These are phyloP conservation scores for Raphanus hybrid DNA, from an alignment of 441 rosid species.

Conservation along the genomic window DNA sequence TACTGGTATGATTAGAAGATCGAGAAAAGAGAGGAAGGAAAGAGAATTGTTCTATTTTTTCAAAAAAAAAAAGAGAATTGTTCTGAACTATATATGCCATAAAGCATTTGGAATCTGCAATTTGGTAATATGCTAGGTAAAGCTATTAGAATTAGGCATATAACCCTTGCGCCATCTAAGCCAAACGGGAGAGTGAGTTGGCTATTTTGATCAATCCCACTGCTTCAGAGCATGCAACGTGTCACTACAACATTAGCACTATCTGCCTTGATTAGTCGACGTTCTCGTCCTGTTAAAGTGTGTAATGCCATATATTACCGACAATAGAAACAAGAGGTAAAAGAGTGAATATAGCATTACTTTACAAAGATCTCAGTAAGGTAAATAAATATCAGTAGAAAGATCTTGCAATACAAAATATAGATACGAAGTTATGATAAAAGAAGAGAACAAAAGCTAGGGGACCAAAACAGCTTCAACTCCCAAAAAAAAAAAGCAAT, in stretches of 20 bases:
- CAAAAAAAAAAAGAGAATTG: not conserved
- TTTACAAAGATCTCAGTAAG: slow-evolving; percentile 18
- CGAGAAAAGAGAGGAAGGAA: not conserved
- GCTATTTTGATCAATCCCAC: slow-evolving; percentile 2
- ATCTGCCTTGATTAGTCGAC: slow-evolving; percentile 27
- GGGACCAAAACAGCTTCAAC: slow-evolving; percentile 36
- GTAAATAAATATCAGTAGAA: not conserved
- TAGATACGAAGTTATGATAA: slow-evolving; percentile 30
- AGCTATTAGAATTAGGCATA: slow-evolving; percentile 1
- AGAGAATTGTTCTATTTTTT: not conserved
- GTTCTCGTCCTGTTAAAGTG: not conserved
- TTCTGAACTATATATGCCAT: not conserved
- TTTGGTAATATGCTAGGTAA: not conserved
- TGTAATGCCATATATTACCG: slow-evolving; percentile 17
- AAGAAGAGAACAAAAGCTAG: slow-evolving; percentile 13
- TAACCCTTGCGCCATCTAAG: not conserved
- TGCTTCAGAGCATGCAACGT: slow-evolving; percentile 9
- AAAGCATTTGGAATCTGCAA: slow-evolving; percentile 4
- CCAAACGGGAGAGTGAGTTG: not conserved
- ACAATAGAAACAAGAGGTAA: slow-evolving; percentile 1
- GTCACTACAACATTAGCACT: not conserved
- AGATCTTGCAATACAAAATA: not conserved
- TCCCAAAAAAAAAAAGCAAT: not conserved
- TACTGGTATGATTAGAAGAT: not conserved
- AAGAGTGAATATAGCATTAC: slow-evolving; percentile 2